These are phyloP conservation scores for Immersiella caudata DNA, from an alignment of 495 filamentous ascomycete species.

Conservation along the genomic window DNA sequence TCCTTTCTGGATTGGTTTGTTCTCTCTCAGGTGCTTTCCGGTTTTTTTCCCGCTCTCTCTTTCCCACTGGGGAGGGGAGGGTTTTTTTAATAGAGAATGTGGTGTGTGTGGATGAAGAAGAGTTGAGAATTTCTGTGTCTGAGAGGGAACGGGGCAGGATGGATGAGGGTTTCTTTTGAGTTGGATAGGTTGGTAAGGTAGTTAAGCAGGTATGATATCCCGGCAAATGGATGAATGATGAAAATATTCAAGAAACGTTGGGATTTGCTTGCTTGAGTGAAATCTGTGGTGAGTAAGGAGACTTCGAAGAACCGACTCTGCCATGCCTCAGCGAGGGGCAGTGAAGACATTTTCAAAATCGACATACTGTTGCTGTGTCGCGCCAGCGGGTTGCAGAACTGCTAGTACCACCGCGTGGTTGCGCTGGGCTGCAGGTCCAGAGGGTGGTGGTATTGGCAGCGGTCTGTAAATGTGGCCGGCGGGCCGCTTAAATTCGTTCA, in stretches of 20 bases:
- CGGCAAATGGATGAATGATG: slow-evolving; percentile 15
- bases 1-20: background rate
- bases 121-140: background rate
- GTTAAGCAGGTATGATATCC: slow-evolving; percentile 9
- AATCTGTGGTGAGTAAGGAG: background rate
- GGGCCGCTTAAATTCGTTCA: background rate
- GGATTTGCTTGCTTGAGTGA: background rate
- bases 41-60: background rate
- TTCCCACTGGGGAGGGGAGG: background rate
- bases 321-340: too few relatives aligned
- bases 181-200: background rate
- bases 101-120: background rate
- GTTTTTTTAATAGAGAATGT: background rate
- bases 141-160: background rate
- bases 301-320: too few relatives aligned
- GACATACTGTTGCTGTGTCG: background rate
- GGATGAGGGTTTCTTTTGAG: background rate
- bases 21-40: background rate
- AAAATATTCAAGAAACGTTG: background rate
- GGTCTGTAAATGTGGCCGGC: slow-evolving; percentile 9
- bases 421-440: background rate
- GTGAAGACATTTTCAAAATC: background rate
- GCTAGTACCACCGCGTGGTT: too few relatives aligned
- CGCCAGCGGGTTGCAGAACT: too few relatives aligned
- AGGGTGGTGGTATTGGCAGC: background rate